Conservation (phyloP, 108 stramenopile species). For the Tribonema minus region DNA sequence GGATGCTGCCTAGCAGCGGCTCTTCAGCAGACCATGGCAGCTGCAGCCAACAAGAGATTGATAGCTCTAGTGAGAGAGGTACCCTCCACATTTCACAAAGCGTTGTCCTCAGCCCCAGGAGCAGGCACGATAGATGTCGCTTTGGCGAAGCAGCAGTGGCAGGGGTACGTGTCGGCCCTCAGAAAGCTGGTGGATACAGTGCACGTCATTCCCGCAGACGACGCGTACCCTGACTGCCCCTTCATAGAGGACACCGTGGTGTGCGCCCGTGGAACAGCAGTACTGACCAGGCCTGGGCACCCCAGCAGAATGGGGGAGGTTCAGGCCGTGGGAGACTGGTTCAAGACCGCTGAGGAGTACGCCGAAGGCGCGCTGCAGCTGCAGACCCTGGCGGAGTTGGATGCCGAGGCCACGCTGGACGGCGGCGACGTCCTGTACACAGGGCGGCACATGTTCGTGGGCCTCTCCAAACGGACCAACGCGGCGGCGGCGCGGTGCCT, state of each 20-base stretch:
- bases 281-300: constrained; percentile 6
- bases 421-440: constrained; percentile 34
- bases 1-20: too few relatives aligned
- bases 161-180: constrained; percentile 15
- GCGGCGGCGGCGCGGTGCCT: constrained; percentile 8
- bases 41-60: too few relatives aligned
- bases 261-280: constrained; percentile 25
- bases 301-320: constrained; percentile 17
- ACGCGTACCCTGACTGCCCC: constrained; percentile 24
- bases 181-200: constrained; percentile 23
- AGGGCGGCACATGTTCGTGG: constrained; percentile 42
- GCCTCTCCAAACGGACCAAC: constrained; percentile 24
- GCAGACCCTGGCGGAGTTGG: too few relatives aligned
- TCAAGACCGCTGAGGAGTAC: too few relatives aligned
- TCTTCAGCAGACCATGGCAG: too few relatives aligned
- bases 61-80: too few relatives aligned
- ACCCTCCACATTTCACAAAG: too few relatives aligned
- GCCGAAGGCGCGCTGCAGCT: too few relatives aligned
- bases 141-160: constrained; percentile 9
- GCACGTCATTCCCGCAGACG: constrained; percentile 4
- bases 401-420: constrained; percentile 27
- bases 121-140: constrained; percentile 16
- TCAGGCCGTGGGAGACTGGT: too few relatives aligned
- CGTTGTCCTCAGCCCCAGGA: too few relatives aligned
- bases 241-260: constrained; percentile 37